Conservation (phyloP, 768 basidiomycete species). For the Ramaria rubella region DNA sequence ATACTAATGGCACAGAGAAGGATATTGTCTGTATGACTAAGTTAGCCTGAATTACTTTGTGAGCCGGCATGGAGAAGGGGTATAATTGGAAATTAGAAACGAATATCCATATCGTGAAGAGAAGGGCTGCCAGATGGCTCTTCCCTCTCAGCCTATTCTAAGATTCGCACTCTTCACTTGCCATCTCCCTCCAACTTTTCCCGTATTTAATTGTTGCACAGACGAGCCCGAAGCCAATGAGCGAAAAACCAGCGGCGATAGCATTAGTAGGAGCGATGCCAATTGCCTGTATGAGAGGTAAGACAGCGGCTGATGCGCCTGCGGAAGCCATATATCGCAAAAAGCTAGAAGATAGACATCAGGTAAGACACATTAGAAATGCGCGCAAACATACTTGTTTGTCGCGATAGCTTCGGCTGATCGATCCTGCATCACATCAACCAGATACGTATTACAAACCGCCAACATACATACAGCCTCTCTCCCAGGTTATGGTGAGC, state of each 20-base stretch:
- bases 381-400: conserved; percentile 31
- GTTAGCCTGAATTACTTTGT: too few relatives aligned
- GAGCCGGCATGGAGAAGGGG: too few relatives aligned
- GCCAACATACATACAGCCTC: conserved; percentile 54
- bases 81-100: too few relatives aligned
- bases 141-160: not conserved
- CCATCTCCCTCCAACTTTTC: not conserved
- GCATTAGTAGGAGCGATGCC: not conserved
- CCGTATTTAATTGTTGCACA: not conserved
- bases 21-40: too few relatives aligned
- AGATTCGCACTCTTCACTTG: not conserved
- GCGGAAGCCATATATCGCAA: conserved; percentile 4
- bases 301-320: conserved; percentile 2
- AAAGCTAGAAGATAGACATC: not conserved
- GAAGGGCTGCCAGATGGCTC: not conserved
- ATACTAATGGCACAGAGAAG: too few relatives aligned
- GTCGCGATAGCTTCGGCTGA: conserved; percentile 61
- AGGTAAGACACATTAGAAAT: not conserved
- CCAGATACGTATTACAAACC: conserved; percentile 48
- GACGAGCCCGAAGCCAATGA: not conserved
- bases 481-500: not conserved
- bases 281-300: conserved; percentile 1
- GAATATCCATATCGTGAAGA: too few relatives aligned
- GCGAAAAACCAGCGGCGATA: not conserved
- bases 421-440: conserved; percentile 52